These are phyloP conservation scores for Buxus sempervirens DNA, from an alignment of 164 flowering plant genomes.

Conservation along the genomic window DNA sequence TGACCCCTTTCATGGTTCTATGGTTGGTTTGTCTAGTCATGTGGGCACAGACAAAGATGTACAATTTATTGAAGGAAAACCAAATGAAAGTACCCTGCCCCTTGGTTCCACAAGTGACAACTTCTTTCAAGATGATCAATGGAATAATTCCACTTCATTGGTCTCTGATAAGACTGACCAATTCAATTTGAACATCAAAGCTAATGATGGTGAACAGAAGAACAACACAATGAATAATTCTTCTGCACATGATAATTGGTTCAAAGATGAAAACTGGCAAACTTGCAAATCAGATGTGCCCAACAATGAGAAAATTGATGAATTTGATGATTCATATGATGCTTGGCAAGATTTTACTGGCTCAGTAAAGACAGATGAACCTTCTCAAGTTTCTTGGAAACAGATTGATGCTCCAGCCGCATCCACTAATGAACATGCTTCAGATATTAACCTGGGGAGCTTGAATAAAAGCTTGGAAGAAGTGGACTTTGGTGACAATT, in stretches of 20 bases:
- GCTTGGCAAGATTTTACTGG: constrained; percentile 49
- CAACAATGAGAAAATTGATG: constrained; percentile 12
- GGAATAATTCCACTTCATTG: constrained; percentile 17
- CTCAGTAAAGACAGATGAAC: constrained; percentile 27
- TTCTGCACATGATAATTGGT: constrained; percentile 21
- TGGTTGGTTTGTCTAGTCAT: constrained; percentile 24
- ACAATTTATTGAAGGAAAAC: constrained; percentile 14
- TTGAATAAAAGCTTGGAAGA: constrained; percentile 20
- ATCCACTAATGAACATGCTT: constrained; percentile 18
- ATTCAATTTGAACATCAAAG: constrained; percentile 4
- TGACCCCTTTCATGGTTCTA: constrained; percentile 30
- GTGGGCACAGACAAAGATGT: constrained; percentile 26
- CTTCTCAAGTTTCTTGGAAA: constrained; percentile 19
- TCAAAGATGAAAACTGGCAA: constrained; percentile 29
- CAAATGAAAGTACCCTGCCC: constrained; percentile 14
- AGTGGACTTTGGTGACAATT: constrained; percentile 30
- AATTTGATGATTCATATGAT: constrained; percentile 35
- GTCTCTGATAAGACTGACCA: constrained; percentile 12
- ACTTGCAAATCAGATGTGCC: constrained; percentile 12
- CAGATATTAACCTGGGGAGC: constrained; percentile 26
- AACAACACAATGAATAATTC: constrained; percentile 16
- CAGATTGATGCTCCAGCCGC: constrained; percentile 12
- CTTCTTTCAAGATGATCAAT: constrained; percentile 32
- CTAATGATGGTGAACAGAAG: constrained; percentile 6
- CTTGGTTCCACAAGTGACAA: constrained; percentile 21